Conservation (phyloP, 176 grass and related monocot genomes). For the Avena eriantha region DNA sequence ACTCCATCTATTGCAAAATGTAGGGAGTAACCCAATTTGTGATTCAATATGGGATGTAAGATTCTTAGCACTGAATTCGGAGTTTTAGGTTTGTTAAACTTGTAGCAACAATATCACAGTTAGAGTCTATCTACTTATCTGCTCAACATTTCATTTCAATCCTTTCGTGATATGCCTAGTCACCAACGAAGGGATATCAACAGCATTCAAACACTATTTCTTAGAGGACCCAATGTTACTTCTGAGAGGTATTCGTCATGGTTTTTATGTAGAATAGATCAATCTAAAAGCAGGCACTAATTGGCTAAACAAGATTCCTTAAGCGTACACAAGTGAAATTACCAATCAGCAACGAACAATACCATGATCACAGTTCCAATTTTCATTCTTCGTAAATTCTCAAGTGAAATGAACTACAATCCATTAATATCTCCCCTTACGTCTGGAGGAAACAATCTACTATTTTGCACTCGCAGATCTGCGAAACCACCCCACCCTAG, state of each 20-base stretch:
- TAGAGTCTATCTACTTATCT: background rate
- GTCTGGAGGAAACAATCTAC: background rate
- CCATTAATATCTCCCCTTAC: background rate
- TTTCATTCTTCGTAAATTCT: background rate
- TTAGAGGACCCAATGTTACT: background rate
- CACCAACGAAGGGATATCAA: background rate
- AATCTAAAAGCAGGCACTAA: background rate
- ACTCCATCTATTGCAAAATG: background rate
- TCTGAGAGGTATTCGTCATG: background rate
- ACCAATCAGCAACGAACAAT: background rate
- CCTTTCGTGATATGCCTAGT: too few species aligned
- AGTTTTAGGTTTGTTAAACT: background rate
- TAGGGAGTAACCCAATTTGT: background rate
- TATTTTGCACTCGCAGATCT: conserved; percentile 13
- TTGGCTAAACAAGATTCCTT: background rate
- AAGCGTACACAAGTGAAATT: background rate
- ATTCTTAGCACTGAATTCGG: background rate
- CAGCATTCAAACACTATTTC: background rate
- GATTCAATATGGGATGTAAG: background rate
- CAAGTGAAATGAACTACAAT: conserved; percentile 14
- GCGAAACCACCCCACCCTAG: background rate
- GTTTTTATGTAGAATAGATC: background rate
- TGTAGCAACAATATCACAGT: background rate
- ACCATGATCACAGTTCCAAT: background rate
- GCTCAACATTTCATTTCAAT: background rate